Base-by-base conservation (phyloP, 768 basidiomycete species). In the Tephrocybe rancida region DNA sequence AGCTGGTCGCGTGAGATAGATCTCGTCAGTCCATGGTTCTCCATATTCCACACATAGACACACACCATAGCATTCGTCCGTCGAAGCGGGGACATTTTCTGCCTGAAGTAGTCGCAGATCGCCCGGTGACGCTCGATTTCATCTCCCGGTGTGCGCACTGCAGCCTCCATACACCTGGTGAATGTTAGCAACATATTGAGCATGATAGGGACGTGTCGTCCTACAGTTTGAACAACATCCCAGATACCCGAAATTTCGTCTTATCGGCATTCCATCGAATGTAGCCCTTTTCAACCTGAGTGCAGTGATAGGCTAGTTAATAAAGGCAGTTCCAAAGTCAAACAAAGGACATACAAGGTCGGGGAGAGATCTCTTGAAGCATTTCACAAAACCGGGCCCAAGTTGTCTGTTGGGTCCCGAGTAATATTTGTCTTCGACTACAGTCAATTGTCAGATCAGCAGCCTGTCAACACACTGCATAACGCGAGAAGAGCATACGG, bases 341-440 rank as follows among this genome's bases (percentile, higher is more conserved):
- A 10, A 13, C 21, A 9, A 32, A 14, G 10, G n/a, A 57, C 45
- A 10, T 18, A 57, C 50, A 16, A 57, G 46, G 1, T 48, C 38
- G 18, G 50, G 50, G 16, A 56, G 24, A 4, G 27, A 22, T 16
- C 13, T 39, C 7, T 5, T 25, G n/a, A 50, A 48, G 19, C 7
- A 35, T 19, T 32, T 9, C 35, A n/a, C 9, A 19, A 56, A 52
- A 5, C 37, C 30, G 26, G 30, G 18, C 34, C 50, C 41, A 37
- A 52, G 55, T 7, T 9, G n/a, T 24, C 14, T 29, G 48, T 25
- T n/a, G n/a, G 30, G 5, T 7, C 22, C 14, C 4, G 5, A 21
- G 24, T 57, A 46, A 29, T 30, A 51, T n/a, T 25, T 27, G 34
- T 29, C 21, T 52, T 44, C 6, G 16, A 56, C 55, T 56, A n/a